Percentiles rank a stretch among this genome's conserved stretches.
phyloP scores from a whole-genome alignment of 2,329 filamentous ascomycete species.

The Ceratocystis alfenasii region DNA sequence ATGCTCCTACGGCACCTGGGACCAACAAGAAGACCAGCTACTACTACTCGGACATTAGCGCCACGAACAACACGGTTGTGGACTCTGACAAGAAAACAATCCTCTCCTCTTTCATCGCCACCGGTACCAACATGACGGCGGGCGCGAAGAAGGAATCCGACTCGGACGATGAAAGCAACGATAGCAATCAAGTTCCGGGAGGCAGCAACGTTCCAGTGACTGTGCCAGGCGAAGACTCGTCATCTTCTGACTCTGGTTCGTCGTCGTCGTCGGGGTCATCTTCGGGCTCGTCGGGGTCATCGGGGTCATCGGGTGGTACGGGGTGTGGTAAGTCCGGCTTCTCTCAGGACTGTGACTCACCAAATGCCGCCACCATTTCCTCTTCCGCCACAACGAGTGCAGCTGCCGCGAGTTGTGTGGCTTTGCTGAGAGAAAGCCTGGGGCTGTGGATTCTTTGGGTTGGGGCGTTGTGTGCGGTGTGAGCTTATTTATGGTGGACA shows the following conservation, averaged over 20 bases:
- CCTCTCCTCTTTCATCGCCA: slow-evolving; percentile 68
- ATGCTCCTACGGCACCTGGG: slow-evolving; percentile 50
- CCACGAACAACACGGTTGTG: slow-evolving; percentile 64
- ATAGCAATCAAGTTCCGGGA: slow-evolving; percentile 23
- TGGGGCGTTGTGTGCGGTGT: neutral
- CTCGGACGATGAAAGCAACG: slow-evolving; percentile 18
- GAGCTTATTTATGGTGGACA: neutral
- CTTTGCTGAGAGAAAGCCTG: neutral
- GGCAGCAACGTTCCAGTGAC: slow-evolving; percentile 17
- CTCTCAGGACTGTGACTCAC: slow-evolving; percentile 21
- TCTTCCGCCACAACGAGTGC: neutral
- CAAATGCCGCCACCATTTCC: neutral
- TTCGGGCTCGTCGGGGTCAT: slow-evolving; percentile 10
- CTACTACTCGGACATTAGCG: slow-evolving; percentile 53
- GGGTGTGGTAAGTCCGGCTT: slow-evolving; percentile 21
- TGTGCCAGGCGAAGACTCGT: neutral
- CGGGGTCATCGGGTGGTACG: slow-evolving; percentile 10
- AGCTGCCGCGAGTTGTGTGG: neutral
- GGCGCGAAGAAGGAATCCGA: slow-evolving; percentile 27
- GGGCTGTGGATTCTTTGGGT: neutral
- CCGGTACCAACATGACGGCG: slow-evolving; percentile 59
- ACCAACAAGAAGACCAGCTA: slow-evolving; percentile 60
- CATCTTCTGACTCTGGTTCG: neutral
- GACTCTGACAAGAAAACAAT: slow-evolving; percentile 64
- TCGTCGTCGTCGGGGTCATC: slow-evolving; percentile 11